Conservation (phyloP, 202 grass and related monocot genomes). For the Musa balbisiana region DNA sequence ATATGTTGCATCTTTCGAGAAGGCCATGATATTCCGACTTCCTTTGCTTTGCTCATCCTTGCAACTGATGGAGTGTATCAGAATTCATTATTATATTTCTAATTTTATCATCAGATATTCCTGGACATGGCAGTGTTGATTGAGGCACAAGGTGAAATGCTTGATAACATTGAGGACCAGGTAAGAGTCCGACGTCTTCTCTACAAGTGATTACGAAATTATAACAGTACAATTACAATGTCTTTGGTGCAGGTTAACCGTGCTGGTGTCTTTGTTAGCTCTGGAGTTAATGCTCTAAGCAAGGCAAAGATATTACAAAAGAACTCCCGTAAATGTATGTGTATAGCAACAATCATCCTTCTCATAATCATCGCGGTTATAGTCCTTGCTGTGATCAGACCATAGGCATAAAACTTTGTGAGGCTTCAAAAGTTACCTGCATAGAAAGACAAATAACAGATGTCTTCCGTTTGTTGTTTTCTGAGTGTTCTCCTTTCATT, state of each 20-base stretch:
- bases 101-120: constrained; percentile 43
- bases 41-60: background rate
- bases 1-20: background rate
- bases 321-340: constrained; percentile 69
- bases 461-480: too few relatives aligned
- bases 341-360: constrained; percentile 51
- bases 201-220: background rate
- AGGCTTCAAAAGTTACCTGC: too few relatives aligned
- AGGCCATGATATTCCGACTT: background rate
- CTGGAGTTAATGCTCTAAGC: constrained; percentile 33
- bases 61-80: background rate
- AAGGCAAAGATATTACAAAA: constrained; percentile 51
- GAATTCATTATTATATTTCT: background rate
- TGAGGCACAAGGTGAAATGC: constrained; percentile 56
- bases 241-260: constrained; percentile 30
- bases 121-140: constrained; percentile 73
- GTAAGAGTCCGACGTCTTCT: constrained; percentile 14
- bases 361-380: constrained; percentile 40
- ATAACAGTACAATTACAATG: too few relatives aligned
- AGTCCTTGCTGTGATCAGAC: constrained; percentile 27
- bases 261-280: constrained; percentile 44
- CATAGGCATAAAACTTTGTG: background rate
- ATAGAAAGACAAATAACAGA: too few relatives aligned
- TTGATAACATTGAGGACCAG: constrained; percentile 70
- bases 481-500: too few relatives aligned